Evolutionary conservation across 352 stramenopile genomes (phyloP).

Genomic region (Saprolegnia parasitica): DNA sequence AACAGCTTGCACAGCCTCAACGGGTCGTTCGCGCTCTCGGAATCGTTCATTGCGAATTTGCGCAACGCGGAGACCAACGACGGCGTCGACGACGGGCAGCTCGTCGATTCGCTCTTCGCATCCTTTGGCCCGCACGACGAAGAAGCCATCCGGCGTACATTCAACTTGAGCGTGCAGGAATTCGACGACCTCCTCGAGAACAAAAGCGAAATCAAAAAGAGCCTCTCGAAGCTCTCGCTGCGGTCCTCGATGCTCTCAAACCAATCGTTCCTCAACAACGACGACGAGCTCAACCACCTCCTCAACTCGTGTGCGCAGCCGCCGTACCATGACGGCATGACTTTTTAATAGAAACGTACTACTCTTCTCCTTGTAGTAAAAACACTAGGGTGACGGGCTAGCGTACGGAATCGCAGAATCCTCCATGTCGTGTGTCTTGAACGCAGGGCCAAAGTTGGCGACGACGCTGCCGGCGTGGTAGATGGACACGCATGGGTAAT

Average conservation of each 20-base stretch:
- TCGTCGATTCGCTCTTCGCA: constrained; percentile 27
- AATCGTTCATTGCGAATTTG: constrained; percentile 23
- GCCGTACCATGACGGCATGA: neutral
- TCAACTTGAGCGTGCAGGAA: constrained; percentile 25
- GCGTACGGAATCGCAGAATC: neutral
- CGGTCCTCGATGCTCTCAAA: constrained; percentile 10
- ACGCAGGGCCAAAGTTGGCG: constrained; percentile 17
- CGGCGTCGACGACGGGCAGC: constrained; percentile 11
- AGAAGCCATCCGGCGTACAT: constrained; percentile 27
- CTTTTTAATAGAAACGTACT: neutral
- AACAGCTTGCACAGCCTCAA: neutral
- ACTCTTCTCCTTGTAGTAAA: neutral
- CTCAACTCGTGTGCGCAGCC: constrained; percentile 4
- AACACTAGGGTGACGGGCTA: neutral
- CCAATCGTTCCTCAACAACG: constrained; percentile 19
- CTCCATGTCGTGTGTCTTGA: too few species aligned
- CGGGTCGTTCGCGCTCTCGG: constrained; percentile 21
- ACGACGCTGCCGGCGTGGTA: constrained; percentile 10
- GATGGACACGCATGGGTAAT: constrained; percentile 24
- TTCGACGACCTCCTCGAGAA: constrained; percentile 28
- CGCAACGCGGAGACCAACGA: constrained; percentile 9
- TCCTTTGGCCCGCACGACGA: constrained; percentile 29
- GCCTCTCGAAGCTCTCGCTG: constrained; percentile 19
- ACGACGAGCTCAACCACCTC: constrained; percentile 17
- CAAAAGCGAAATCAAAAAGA: constrained; percentile 25